Conservation (phyloP, 73 alveolate species). For the Urostyla sp. region DNA sequence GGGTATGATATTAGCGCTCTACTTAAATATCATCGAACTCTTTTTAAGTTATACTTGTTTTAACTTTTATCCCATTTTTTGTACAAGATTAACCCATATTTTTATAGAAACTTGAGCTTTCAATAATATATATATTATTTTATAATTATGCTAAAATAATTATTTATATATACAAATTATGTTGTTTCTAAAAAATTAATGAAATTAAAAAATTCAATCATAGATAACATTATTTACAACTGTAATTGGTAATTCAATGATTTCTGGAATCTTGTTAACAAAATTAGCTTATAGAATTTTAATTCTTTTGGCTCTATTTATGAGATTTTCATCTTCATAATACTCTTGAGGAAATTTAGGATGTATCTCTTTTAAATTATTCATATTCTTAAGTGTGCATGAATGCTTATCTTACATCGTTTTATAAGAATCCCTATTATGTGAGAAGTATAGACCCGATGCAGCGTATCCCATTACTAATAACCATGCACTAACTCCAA, state of each 20-base stretch:
- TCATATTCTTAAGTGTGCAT: neutral
- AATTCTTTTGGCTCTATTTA: conserved; percentile 11
- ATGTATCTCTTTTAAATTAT: neutral
- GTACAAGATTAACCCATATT: no score
- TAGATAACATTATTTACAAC: conserved; percentile 54
- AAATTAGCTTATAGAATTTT: conserved; percentile 14
- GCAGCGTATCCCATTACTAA: neutral
- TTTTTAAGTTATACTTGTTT: no score
- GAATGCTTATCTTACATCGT: conserved; percentile 24
- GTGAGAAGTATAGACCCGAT: conserved; percentile 10
- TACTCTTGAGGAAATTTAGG: neutral
- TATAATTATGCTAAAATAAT: neutral
- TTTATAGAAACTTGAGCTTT: no score
- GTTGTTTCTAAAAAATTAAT: no score
- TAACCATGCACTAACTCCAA: neutral
- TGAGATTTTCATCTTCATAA: neutral
- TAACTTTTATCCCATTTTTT: no score
- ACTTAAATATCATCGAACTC: no score
- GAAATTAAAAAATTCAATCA: no score
- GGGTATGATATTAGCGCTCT: no score
- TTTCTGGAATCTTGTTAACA: conserved; percentile 43
- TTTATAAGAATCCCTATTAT: neutral
- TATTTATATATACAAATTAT: no score
- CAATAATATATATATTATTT: conserved; percentile 4
- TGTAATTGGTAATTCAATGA: conserved; percentile 52